phyloP scores from a whole-genome alignment of 2,329 filamentous ascomycete genomes.

The Colletotrichum sp. region DNA sequence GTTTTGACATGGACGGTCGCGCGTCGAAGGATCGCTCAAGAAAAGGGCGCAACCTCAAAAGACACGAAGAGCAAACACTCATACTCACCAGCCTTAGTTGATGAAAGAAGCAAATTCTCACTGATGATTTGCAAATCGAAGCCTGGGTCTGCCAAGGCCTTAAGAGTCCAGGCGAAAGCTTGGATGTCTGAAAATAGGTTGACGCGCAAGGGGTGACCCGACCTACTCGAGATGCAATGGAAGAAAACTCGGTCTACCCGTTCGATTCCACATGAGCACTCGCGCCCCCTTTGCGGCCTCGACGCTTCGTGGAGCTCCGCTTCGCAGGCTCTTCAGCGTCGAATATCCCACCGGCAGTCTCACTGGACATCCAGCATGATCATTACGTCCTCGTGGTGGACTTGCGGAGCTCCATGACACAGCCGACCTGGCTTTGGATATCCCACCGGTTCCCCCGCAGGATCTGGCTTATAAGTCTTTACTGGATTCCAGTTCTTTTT shows the following conservation, averaged over 20 bases:
- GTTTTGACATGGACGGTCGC: too few relatives aligned
- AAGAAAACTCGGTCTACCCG: not conserved
- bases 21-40: too few relatives aligned
- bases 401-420: not conserved
- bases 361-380: not conserved
- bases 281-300: accelerated
- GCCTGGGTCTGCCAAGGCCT: accelerated
- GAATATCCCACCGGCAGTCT: not conserved
- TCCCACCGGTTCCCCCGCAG: not conserved
- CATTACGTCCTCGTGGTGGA: not conserved
- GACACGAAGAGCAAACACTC: accelerated
- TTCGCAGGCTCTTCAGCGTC: not conserved
- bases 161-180: accelerated
- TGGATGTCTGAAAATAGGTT: not conserved
- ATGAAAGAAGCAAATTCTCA: too few relatives aligned
- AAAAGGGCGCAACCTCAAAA: not conserved
- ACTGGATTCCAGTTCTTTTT: too few relatives aligned
- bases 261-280: not conserved
- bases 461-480: not conserved
- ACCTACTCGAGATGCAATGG: not conserved
- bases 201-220: not conserved
- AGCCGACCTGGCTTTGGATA: not conserved
- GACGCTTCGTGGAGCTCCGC: not conserved
- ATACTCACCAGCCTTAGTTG: not conserved
- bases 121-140: accelerated